phyloP scores from a whole-genome alignment of 148 eudicot genomes.

The Fallopia convolvulus region DNA sequence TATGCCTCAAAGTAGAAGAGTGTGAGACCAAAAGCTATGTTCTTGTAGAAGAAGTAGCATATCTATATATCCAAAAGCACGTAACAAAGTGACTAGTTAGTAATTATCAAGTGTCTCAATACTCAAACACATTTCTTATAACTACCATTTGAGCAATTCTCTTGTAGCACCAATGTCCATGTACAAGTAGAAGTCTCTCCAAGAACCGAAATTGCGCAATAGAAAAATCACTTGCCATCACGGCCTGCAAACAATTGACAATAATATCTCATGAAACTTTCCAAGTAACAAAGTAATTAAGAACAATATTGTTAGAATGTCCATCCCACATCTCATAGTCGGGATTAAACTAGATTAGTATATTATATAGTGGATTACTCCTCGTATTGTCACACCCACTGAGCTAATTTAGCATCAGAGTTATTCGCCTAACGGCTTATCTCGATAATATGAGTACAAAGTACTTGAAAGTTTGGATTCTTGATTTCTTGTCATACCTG shows the following conservation, averaged over 20 bases:
- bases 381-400: no score
- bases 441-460: no score
- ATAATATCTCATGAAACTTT: background rate
- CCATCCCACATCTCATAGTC: no score
- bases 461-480: no score
- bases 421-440: no score
- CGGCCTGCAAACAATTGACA: slow-evolving; percentile 64
- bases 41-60: slow-evolving; percentile 96
- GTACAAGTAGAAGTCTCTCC: slow-evolving; percentile 86
- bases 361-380: no score
- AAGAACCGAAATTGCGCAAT: slow-evolving; percentile 88
- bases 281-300: background rate
- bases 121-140: background rate
- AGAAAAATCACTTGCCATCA: slow-evolving; percentile 97
- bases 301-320: no score
- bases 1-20: slow-evolving; percentile 90
- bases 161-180: slow-evolving; percentile 99
- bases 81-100: background rate
- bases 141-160: slow-evolving; percentile 94
- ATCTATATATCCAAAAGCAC: slow-evolving; percentile 44
- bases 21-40: slow-evolving; percentile 89
- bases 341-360: no score
- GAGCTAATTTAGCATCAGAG: no score
- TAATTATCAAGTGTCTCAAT: background rate
- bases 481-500: slow-evolving; percentile 50